Percentiles rank a stretch among this genome's conserved stretches.
phyloP scores from a whole-genome alignment of 441 rosid genomes.

The Croton setiger region DNA sequence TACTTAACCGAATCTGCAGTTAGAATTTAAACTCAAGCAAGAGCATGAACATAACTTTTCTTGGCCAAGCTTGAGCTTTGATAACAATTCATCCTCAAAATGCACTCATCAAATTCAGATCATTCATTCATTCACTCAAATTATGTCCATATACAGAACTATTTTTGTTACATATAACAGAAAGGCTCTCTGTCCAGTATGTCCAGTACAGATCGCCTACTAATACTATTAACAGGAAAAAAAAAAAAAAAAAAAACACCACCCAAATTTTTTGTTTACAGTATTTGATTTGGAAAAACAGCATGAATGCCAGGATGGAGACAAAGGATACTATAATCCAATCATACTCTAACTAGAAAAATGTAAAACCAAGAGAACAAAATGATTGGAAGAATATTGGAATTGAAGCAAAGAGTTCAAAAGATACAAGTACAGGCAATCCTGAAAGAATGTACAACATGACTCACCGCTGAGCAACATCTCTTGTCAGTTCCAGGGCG shows the following conservation, averaged over 20 bases:
- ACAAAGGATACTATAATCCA: slow-evolving; percentile 23
- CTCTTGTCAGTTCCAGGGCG: slow-evolving; percentile 68
- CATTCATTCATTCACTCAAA: slow-evolving; percentile 7
- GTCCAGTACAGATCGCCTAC: slow-evolving; percentile 20
- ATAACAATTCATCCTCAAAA: not conserved
- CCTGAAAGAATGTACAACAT: slow-evolving; percentile 49
- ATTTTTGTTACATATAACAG: not conserved
- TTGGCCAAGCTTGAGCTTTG: no score
- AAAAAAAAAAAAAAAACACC: no score
- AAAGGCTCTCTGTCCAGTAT: slow-evolving; percentile 3
- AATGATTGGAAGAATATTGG: not conserved
- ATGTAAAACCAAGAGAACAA: slow-evolving; percentile 1
- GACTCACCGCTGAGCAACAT: not conserved
- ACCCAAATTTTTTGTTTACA: slow-evolving; percentile 20
- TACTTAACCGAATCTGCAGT: no score
- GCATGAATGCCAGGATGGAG: not conserved
- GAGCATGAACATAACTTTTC: no score
- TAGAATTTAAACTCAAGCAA: no score
- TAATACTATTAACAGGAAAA: slow-evolving; percentile 23
- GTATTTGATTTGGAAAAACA: slow-evolving; percentile 14
- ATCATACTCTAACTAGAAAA: slow-evolving; percentile 17
- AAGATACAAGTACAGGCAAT: slow-evolving; percentile 41
- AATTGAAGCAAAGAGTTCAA: slow-evolving; percentile 8
- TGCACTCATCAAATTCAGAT: not conserved
- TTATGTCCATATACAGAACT: not conserved